phyloP scores from a whole-genome alignment of 345 rosid species.

The Pugionium dolabratum region DNA sequence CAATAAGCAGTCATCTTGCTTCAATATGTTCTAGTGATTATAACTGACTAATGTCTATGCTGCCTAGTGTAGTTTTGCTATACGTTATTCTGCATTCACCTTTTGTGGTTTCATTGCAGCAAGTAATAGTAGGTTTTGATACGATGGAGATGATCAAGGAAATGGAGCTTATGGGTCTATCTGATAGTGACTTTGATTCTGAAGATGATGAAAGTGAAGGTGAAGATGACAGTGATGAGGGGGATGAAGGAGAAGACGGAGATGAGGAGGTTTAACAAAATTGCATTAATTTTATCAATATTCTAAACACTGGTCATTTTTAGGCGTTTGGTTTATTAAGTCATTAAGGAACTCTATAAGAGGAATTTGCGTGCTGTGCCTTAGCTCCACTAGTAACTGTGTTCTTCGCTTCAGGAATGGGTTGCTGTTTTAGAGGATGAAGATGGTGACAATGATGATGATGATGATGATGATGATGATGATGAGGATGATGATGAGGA shows the following conservation, averaged over 20 bases:
- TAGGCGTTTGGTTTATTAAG: too few species aligned
- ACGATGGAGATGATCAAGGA: conserved; percentile 72
- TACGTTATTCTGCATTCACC: conserved; percentile 8
- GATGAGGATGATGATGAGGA: conserved; percentile 48
- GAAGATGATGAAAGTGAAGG: conserved; percentile 64
- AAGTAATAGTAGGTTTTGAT: conserved; percentile 87
- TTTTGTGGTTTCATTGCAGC: conserved; percentile 58
- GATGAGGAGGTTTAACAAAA: conserved; percentile 53
- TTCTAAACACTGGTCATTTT: too few species aligned
- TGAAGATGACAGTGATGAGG: conserved; percentile 56
- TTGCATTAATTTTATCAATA: too few species aligned
- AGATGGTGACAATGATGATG: conserved; percentile 57
- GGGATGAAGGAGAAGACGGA: conserved; percentile 45
- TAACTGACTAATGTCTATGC: neutral
- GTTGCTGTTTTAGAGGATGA: conserved; percentile 66
- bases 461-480: conserved; percentile 37
- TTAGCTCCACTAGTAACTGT: conserved; percentile 17
- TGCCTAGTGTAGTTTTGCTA: neutral
- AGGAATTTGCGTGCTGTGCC: conserved; percentile 18
- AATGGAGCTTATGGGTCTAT: conserved; percentile 63
- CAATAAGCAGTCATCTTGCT: conserved; percentile 6
- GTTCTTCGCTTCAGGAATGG: conserved; percentile 59
- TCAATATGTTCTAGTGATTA: conserved; percentile 1
- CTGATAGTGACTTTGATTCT: conserved; percentile 71
- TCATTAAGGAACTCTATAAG: conserved; percentile 8